Conservation (phyloP, 2,329 filamentous ascomycete species). For the Boeremia lycopersici region DNA sequence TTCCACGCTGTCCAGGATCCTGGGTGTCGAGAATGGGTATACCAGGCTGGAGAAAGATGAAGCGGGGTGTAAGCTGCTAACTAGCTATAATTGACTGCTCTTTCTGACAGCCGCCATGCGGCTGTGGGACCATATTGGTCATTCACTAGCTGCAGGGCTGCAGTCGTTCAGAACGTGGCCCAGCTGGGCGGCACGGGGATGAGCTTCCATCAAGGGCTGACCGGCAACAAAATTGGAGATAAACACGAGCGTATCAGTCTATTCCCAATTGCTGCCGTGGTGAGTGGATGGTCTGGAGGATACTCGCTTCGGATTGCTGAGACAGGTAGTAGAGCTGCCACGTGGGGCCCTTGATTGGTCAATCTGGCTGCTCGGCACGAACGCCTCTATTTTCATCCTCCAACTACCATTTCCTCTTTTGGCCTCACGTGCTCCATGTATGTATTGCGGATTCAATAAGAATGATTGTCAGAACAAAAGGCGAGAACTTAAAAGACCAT, state of each 20-base stretch:
- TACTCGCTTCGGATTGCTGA: conserved; percentile 4
- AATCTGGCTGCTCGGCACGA: background rate
- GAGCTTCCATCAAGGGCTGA: conserved; percentile 3
- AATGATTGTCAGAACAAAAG: too few species aligned
- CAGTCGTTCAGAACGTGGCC: background rate
- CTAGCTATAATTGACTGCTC: background rate
- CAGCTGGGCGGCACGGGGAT: background rate
- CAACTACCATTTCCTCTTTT: background rate
- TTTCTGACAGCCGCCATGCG: conserved; percentile 6
- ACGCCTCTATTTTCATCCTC: conserved; percentile 6
- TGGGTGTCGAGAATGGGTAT: conserved; percentile 3
- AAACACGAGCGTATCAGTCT: background rate
- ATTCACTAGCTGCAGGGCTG: background rate
- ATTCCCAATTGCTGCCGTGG: background rate
- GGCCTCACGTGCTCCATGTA: background rate
- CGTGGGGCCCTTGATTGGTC: conserved; percentile 13
- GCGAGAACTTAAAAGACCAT: too few species aligned
- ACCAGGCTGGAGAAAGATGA: background rate
- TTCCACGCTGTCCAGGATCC: background rate
- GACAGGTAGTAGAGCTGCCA: background rate
- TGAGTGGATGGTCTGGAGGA: conserved; percentile 1
- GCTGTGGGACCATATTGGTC: background rate
- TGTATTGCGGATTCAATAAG: background rate
- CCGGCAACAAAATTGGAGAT: background rate
- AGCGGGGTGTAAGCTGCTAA: conserved; percentile 3